Evolutionary conservation across 441 rosid species (phyloP).

Genomic region (Syzygium malaccense): DNA sequence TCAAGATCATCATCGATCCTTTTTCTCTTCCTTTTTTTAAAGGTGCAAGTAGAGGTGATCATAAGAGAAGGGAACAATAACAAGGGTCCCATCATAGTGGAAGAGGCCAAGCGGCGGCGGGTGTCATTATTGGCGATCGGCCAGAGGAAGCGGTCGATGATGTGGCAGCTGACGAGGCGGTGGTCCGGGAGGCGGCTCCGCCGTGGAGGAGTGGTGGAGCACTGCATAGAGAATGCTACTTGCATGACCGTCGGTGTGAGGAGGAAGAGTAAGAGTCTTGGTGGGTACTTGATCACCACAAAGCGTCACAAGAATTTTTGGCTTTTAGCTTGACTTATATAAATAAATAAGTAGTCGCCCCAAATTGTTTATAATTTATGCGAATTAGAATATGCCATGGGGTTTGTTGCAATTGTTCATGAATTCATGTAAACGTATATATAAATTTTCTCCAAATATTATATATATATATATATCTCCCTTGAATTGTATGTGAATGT

Average conservation of each 20-base stretch:
- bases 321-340: conserved; percentile 1
- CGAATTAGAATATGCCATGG: background rate
- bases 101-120: conserved; percentile 3
- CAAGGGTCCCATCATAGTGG: conserved; percentile 6
- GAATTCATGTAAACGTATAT: background rate
- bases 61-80: background rate
- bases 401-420: background rate
- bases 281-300: conserved; percentile 6
- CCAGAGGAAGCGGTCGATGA: background rate
- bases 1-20: background rate
- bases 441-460: background rate
- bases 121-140: conserved; percentile 2
- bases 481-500: background rate
- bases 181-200: background rate
- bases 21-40: background rate
- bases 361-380: background rate
- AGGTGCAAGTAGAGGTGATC: conserved; percentile 1
- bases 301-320: conserved; percentile 10
- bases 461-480: background rate
- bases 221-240: background rate
- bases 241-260: conserved; percentile 7
- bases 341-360: background rate
- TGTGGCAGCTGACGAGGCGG: background rate
- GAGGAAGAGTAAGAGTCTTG: conserved; percentile 2
- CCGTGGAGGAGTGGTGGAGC: background rate